A percentile compares a stretch with the other conserved stretches of the same genome.
phyloP scores from a whole-genome alignment of 2,329 filamentous ascomycete species.

The Aureobasidium sp. region DNA sequence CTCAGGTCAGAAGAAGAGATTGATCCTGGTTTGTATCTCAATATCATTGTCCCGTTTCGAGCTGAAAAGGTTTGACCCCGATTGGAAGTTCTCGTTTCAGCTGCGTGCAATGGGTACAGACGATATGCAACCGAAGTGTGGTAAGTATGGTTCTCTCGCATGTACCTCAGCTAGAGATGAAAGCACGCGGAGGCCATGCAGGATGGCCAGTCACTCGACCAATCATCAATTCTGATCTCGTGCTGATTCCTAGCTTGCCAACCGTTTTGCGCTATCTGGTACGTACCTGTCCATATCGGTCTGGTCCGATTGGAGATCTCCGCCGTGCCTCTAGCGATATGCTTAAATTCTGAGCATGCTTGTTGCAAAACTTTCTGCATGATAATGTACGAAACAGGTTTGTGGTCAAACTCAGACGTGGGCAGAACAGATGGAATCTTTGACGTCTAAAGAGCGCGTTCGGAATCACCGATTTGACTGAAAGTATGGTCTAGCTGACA shows the following conservation, averaged over 20 bases:
- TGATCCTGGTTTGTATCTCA: not conserved
- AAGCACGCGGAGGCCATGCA: not conserved
- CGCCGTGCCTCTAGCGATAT: not conserved
- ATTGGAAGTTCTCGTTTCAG: not conserved
- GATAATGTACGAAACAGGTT: not conserved
- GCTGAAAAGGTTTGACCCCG: not conserved
- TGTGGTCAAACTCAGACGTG: too few relatives aligned
- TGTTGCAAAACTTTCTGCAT: too few relatives aligned
- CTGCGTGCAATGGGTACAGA: not conserved
- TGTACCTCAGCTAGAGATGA: not conserved
- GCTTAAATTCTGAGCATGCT: not conserved
- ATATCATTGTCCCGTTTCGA: not conserved
- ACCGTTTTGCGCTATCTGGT: not conserved
- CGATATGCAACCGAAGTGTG: constrained; percentile 12
- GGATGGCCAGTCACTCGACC: not conserved
- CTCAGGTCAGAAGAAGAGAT: not conserved
- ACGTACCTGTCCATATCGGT: constrained; percentile 6
- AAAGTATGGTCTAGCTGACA: too few relatives aligned
- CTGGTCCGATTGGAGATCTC: not conserved
- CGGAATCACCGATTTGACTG: too few relatives aligned
- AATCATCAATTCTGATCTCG: not conserved
- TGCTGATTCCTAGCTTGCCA: not conserved
- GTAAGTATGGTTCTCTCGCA: not conserved
- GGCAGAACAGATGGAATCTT: too few relatives aligned
- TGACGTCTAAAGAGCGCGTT: too few relatives aligned